Evolutionary conservation across 768 basidiomycete species (phyloP).

Genomic region (Auriscalpium vulgare): DNA sequence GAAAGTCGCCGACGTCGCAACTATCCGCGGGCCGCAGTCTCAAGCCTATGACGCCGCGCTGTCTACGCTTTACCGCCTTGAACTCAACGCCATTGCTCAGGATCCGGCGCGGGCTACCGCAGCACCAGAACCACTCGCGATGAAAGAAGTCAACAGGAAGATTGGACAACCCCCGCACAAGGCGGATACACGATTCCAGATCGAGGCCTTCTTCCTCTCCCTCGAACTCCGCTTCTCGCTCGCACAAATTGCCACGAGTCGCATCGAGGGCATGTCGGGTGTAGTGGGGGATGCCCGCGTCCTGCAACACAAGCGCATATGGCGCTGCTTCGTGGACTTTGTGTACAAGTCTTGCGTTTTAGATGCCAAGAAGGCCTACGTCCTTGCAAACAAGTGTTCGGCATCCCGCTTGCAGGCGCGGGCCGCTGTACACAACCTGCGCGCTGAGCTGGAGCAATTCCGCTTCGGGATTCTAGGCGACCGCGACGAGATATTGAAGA

Average conservation of each 20-base stretch:
- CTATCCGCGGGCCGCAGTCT: constrained; percentile 23
- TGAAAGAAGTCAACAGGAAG: constrained; percentile 21
- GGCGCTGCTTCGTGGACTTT: constrained; percentile 18
- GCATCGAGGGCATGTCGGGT: constrained; percentile 11
- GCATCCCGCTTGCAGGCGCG: constrained; percentile 23
- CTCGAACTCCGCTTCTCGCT: constrained; percentile 28
- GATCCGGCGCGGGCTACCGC: constrained; percentile 15
- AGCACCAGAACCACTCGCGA: constrained; percentile 21
- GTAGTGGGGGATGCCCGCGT: constrained; percentile 1
- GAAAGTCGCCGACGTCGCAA: constrained; percentile 18
- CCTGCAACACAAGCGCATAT: constrained; percentile 9
- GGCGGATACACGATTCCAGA: constrained; percentile 25
- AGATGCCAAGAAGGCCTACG: constrained; percentile 19
- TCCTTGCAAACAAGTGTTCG: constrained; percentile 18
- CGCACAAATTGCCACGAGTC: constrained; percentile 22
- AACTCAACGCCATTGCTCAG: constrained; percentile 16
- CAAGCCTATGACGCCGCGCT: constrained; percentile 28
- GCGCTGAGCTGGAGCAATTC: constrained; percentile 21
- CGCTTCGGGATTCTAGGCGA: constrained; percentile 16
- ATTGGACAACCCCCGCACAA: constrained; percentile 29
- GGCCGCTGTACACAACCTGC: constrained; percentile 13
- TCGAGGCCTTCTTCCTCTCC: constrained; percentile 27
- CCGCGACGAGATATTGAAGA: constrained; percentile 1
- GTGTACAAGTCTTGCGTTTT: constrained; percentile 20
- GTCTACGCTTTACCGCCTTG: constrained; percentile 23